phyloP scores from a whole-genome alignment of 306 rosid species.

The Sicyos baderoa region DNA sequence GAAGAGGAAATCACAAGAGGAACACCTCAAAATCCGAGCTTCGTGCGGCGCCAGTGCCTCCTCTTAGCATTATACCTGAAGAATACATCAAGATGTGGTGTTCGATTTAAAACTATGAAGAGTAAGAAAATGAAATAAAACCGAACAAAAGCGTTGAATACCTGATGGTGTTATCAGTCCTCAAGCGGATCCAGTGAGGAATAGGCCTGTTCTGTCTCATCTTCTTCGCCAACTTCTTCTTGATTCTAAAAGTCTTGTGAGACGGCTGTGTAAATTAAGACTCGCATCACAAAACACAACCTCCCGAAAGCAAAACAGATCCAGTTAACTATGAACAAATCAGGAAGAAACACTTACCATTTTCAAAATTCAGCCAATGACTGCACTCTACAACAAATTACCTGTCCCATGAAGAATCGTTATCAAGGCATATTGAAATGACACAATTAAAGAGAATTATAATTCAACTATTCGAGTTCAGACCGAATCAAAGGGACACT shows the following conservation, averaged over 20 bases:
- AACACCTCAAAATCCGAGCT: conserved; percentile 42
- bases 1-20: background rate
- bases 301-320: background rate
- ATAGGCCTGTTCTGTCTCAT: conserved; percentile 95
- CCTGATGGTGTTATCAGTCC: conserved; percentile 89
- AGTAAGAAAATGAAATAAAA: background rate
- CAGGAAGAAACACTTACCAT: background rate
- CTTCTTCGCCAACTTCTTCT: conserved; percentile 93
- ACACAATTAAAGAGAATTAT: background rate
- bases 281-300: background rate
- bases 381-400: conserved; percentile 9
- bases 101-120: background rate
- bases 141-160: background rate
- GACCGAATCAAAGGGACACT: background rate
- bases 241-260: conserved; percentile 76
- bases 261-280: conserved; percentile 49
- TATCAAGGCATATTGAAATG: background rate
- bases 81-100: background rate
- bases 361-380: background rate
- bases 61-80: conserved; percentile 48
- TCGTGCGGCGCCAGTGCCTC: conserved; percentile 61
- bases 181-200: conserved; percentile 84
- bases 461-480: background rate
- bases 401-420: conserved; percentile 19
- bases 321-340: background rate